phyloP scores from a whole-genome alignment of 2,329 filamentous ascomycete genomes.

The Ceratocystis destructans region DNA sequence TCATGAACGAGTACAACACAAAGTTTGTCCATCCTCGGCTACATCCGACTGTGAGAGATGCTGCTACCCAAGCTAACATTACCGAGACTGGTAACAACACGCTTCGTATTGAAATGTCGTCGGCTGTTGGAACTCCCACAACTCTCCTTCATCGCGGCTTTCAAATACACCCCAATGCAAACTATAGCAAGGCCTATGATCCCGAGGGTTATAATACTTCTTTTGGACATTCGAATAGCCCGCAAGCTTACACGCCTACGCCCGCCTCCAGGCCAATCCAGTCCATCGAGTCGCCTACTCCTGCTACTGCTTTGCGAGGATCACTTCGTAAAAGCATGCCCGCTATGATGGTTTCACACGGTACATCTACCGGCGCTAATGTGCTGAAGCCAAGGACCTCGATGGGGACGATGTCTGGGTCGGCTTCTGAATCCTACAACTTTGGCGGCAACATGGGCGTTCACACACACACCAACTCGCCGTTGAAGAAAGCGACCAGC shows the following conservation, averaged over 20 bases:
- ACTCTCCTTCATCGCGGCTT: constrained; percentile 62
- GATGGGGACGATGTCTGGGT: not conserved
- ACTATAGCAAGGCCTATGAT: constrained; percentile 60
- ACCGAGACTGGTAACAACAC: constrained; percentile 30
- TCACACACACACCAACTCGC: constrained; percentile 66
- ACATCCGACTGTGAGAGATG: constrained; percentile 64
- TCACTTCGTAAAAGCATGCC: constrained; percentile 14
- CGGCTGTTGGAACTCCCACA: constrained; percentile 37
- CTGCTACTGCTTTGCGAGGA: not conserved
- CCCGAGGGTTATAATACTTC: constrained; percentile 35
- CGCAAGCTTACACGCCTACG: constrained; percentile 28
- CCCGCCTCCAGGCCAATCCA: constrained; percentile 4
- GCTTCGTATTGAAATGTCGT: constrained; percentile 27
- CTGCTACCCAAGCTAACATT: constrained; percentile 61
- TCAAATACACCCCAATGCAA: constrained; percentile 68
- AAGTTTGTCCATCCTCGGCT: constrained; percentile 88
- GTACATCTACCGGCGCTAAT: constrained; percentile 10
- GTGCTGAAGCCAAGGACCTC: constrained; percentile 9
- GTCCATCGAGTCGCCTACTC: constrained; percentile 12
- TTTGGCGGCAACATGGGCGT: constrained; percentile 67
- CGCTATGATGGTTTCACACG: constrained; percentile 10
- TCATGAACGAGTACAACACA: constrained; percentile 86
- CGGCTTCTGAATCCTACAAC: constrained; percentile 21
- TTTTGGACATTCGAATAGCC: constrained; percentile 29
- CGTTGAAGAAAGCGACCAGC: constrained; percentile 62